Evolutionary conservation across 345 rosid species (phyloP).

Genomic region (Anastatica hierochuntica): DNA sequence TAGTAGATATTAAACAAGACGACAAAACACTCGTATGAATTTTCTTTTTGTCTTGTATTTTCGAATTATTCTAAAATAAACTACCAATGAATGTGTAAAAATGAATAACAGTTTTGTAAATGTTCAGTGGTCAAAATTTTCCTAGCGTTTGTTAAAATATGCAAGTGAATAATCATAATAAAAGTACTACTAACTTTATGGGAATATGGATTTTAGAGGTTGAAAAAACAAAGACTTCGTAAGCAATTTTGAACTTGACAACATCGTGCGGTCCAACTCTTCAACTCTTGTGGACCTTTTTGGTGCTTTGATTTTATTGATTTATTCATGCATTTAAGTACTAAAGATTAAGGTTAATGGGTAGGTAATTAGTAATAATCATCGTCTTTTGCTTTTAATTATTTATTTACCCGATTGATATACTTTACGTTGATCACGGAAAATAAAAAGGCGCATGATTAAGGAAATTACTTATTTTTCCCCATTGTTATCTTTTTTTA

Average conservation of each 20-base stretch:
- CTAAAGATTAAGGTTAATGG: neutral
- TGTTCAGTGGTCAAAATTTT: too few relatives aligned
- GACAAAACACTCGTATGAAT: too few relatives aligned
- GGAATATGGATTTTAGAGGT: constrained; percentile 17
- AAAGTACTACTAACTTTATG: constrained; percentile 1
- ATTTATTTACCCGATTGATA: neutral
- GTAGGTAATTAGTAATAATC: constrained; percentile 11
- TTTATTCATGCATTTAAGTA: neutral
- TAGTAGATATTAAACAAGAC: neutral
- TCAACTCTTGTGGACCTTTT: constrained; percentile 24
- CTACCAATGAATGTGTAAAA: too few relatives aligned
- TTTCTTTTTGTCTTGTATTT: too few relatives aligned
- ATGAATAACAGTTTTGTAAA: neutral
- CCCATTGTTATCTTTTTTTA: neutral
- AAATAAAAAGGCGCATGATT: neutral
- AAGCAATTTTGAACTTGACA: constrained; percentile 16
- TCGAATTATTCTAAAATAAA: too few relatives aligned
- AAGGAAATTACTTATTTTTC: neutral
- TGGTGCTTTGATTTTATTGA: constrained; percentile 5
- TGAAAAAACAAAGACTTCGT: constrained; percentile 19
- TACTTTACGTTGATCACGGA: constrained; percentile 18
- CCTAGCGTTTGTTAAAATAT: neutral
- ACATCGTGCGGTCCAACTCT: constrained; percentile 16
- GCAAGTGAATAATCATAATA: neutral
- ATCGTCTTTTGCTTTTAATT: constrained; percentile 7